These are phyloP conservation scores for Mallotus repandus DNA, from an alignment of 441 rosid species.

Conservation along the genomic window DNA sequence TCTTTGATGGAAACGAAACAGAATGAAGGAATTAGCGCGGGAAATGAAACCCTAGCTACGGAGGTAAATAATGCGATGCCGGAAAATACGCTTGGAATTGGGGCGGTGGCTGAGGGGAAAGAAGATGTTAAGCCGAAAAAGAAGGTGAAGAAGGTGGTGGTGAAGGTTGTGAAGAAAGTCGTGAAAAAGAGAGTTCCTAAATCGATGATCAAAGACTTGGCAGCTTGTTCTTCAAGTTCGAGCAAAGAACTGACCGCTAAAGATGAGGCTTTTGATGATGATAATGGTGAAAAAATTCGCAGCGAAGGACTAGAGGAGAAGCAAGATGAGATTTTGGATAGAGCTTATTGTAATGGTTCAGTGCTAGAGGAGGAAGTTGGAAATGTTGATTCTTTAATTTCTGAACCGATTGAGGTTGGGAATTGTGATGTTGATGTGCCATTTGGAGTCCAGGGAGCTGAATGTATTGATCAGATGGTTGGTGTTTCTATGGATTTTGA, in stretches of 20 bases:
- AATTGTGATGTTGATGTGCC: neutral
- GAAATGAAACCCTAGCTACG: constrained; percentile 19
- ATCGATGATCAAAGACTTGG: constrained; percentile 1
- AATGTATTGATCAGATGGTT: no score
- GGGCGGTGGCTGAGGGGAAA: neutral
- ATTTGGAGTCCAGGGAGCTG: neutral
- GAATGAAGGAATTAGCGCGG: neutral
- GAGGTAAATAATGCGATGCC: neutral
- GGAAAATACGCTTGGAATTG: neutral
- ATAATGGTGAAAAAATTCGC: constrained; percentile 12
- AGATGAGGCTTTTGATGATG: neutral
- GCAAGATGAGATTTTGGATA: neutral
- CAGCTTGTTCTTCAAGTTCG: neutral
- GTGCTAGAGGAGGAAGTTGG: constrained; percentile 10
- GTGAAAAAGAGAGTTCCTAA: constrained; percentile 26
- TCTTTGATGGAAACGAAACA: neutral
- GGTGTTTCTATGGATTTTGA: constrained; percentile 13
- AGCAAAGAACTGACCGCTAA: neutral
- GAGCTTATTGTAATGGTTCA: neutral
- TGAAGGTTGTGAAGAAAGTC: constrained; percentile 27
- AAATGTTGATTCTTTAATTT: neutral
- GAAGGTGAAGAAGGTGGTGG: constrained; percentile 18
- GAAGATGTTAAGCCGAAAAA: constrained; percentile 11
- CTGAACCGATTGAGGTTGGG: neutral
- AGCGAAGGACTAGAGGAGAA: constrained; percentile 2